Conservation (phyloP, 2,329 filamentous ascomycete species). For the Pyrenophora graminea region DNA sequence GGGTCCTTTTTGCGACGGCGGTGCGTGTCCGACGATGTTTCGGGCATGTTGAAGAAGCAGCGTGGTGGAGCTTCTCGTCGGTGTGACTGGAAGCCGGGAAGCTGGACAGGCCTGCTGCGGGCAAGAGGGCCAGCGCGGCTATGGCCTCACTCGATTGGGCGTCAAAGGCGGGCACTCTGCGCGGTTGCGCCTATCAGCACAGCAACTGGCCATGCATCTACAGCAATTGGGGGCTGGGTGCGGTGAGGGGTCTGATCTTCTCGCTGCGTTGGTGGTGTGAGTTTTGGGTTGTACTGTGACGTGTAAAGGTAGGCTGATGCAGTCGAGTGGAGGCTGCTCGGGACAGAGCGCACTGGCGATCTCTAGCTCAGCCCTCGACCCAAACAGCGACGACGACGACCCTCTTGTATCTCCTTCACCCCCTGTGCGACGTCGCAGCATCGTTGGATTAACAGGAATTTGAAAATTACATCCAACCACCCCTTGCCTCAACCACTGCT, state of each 20-base stretch:
- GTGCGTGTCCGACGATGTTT: constrained; percentile 39
- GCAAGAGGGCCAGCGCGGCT: constrained; percentile 36
- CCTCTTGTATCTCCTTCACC: not conserved
- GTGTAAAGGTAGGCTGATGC: constrained; percentile 12
- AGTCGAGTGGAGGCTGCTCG: constrained; percentile 9
- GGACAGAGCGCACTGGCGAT: not conserved
- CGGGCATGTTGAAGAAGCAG: constrained; percentile 28
- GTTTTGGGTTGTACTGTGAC: constrained; percentile 24
- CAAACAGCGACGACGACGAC: not conserved
- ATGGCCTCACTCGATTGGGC: constrained; percentile 37
- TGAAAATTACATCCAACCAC: not conserved
- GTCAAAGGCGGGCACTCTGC: constrained; percentile 23
- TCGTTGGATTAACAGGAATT: no score
- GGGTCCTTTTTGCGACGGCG: constrained; percentile 46
- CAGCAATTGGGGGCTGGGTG: constrained; percentile 15
- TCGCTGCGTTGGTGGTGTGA: constrained; percentile 14
- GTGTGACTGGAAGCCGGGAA: constrained; percentile 25
- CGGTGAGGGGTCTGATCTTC: constrained; percentile 12
- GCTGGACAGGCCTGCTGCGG: constrained; percentile 22
- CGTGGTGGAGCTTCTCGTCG: constrained; percentile 21
- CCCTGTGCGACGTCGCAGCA: not conserved
- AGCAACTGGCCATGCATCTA: constrained; percentile 34
- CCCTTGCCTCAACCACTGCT: no score
- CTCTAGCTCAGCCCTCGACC: constrained; percentile 1
- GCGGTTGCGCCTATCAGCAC: constrained; percentile 40